phyloP scores from a whole-genome alignment of 2,329 filamentous ascomycete species.

The Ascochyta koolunga region DNA sequence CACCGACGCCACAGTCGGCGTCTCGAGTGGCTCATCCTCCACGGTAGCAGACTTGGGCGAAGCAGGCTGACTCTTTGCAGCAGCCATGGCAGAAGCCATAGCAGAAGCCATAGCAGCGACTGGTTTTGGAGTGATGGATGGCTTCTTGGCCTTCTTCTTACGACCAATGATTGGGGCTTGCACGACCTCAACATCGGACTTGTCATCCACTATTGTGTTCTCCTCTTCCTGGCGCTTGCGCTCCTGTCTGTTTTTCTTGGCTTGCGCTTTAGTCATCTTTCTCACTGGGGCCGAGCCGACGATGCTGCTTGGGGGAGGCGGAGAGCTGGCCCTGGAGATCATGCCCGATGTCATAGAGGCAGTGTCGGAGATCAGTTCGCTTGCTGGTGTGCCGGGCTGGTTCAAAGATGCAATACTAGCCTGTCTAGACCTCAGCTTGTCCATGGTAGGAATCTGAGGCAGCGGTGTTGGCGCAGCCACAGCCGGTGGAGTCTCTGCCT shows the following conservation, averaged over 20 bases:
- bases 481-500: constrained; percentile 60
- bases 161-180: constrained; percentile 76
- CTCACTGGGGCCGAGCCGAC: constrained; percentile 73
- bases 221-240: constrained; percentile 64
- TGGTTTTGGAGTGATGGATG: constrained; percentile 38
- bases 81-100: constrained; percentile 16
- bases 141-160: constrained; percentile 85
- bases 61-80: constrained; percentile 35
- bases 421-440: constrained; percentile 56
- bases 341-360: constrained; percentile 76
- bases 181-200: constrained; percentile 59
- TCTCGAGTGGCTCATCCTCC: constrained; percentile 35
- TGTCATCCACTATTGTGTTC: constrained; percentile 44
- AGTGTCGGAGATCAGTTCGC: constrained; percentile 77
- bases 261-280: constrained; percentile 76
- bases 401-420: constrained; percentile 64
- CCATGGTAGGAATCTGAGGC: constrained; percentile 44
- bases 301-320: constrained; percentile 63
- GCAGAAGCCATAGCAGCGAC: constrained; percentile 23
- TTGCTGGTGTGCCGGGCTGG: constrained; percentile 73
- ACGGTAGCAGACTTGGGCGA: constrained; percentile 38
- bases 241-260: constrained; percentile 75
- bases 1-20: constrained; percentile 20
- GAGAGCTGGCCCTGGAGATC: constrained; percentile 74
- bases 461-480: constrained; percentile 43